Conservation (phyloP, 441 rosid genomes). For the Pelargonium australe region DNA sequence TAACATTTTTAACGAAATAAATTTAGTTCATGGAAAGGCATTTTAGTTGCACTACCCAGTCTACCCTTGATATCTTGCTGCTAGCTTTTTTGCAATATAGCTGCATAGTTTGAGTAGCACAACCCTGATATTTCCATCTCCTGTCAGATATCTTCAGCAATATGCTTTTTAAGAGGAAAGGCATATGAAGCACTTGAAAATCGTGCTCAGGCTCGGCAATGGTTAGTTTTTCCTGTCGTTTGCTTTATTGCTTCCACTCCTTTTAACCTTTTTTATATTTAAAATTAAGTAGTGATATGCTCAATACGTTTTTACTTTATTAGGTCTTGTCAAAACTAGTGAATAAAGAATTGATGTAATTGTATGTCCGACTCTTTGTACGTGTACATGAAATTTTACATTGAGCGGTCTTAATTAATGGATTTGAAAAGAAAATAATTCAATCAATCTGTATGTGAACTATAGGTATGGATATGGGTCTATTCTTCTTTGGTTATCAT, state of each 20-base stretch:
- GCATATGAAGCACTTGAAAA: slow-evolving; percentile 89
- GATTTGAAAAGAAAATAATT: too few relatives aligned
- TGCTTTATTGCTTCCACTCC: background rate
- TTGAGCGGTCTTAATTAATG: too few relatives aligned
- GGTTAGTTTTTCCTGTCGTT: slow-evolving; percentile 38
- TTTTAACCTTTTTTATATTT: background rate
- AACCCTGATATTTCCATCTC: slow-evolving; percentile 11
- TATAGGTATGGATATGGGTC: too few relatives aligned
- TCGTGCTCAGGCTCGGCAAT: slow-evolving; percentile 76
- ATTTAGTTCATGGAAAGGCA: background rate
- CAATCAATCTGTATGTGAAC: too few relatives aligned
- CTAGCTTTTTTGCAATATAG: background rate
- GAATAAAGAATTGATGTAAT: too few relatives aligned
- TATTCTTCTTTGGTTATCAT: too few relatives aligned
- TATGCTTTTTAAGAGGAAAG: slow-evolving; percentile 87
- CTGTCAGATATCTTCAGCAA: slow-evolving; percentile 70
- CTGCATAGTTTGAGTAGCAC: background rate
- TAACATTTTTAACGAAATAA: background rate
- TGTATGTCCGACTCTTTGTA: too few relatives aligned
- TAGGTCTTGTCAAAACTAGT: too few relatives aligned
- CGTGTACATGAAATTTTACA: too few relatives aligned
- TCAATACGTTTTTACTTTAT: too few relatives aligned
- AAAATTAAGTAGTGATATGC: too few relatives aligned
- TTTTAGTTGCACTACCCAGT: background rate
- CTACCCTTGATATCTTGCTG: slow-evolving; percentile 1